phyloP scores from a whole-genome alignment of 768 basidiomycete species.

The Phylloporus rhodoxanthus region DNA sequence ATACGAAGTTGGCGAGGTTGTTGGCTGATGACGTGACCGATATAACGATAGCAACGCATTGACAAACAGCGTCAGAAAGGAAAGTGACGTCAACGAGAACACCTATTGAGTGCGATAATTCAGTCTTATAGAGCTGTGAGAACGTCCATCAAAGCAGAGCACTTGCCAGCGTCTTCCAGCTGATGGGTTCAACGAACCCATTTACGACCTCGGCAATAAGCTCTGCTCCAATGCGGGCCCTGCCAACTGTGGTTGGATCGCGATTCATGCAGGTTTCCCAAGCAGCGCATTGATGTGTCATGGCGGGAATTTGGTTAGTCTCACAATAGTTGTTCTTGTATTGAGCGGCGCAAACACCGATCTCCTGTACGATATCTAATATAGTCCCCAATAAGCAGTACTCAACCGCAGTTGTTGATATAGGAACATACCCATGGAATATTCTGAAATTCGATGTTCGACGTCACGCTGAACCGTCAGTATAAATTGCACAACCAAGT shows the following conservation, averaged over 20 bases:
- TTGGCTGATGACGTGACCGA: conserved; percentile 56
- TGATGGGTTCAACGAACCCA: conserved; percentile 94
- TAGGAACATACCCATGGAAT: conserved; percentile 66
- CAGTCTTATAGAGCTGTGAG: conserved; percentile 15
- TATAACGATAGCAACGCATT: conserved; percentile 76
- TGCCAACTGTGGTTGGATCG: conserved; percentile 84
- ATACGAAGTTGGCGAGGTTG: conserved; percentile 35
- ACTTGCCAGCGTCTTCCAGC: conserved; percentile 92
- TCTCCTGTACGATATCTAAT: conserved; percentile 87
- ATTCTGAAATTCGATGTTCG: conserved; percentile 76
- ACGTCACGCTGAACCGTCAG: conserved; percentile 89
- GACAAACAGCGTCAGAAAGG: conserved; percentile 74
- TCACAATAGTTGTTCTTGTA: conserved; percentile 83
- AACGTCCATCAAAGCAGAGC: conserved; percentile 6
- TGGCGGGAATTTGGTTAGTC: conserved; percentile 71
- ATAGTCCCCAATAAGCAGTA: conserved; percentile 16
- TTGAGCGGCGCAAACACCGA: conserved; percentile 74
- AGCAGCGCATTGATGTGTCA: conserved; percentile 76
- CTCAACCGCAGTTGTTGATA: conserved; percentile 8
- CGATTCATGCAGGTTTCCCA: conserved; percentile 97
- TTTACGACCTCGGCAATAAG: conserved; percentile 95
- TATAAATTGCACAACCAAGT: conserved; percentile 81
- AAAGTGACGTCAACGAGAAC: conserved; percentile 69
- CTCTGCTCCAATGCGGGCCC: conserved; percentile 87
- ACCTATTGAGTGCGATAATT: conserved; percentile 36